phyloP scores from a whole-genome alignment of 108 stramenopile genomes.

The Nannochloropsis salina region DNA sequence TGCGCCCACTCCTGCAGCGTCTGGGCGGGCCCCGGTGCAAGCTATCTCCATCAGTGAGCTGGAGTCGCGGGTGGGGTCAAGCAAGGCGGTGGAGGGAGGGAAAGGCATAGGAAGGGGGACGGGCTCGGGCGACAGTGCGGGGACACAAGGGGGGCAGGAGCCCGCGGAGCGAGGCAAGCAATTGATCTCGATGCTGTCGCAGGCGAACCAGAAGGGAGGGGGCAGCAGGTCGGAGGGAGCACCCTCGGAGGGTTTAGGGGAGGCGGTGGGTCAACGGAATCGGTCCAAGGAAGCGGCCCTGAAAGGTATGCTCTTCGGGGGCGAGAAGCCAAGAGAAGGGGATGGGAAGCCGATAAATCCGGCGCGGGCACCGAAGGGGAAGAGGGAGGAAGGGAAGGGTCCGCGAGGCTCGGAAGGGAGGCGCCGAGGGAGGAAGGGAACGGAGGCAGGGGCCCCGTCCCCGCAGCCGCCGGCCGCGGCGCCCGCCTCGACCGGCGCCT shows the following conservation, averaged over 20 bases:
- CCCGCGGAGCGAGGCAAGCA: background rate
- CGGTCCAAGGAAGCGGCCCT: background rate
- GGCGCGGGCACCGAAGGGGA: background rate
- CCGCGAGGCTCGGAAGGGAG: background rate
- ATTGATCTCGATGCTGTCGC: background rate
- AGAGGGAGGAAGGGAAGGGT: background rate
- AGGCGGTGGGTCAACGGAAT: background rate
- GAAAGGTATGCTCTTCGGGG: background rate
- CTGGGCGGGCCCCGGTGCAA: background rate
- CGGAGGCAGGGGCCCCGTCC: too few species aligned
- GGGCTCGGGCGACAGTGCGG: background rate
- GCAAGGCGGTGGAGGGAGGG: background rate
- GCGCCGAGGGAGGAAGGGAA: background rate
- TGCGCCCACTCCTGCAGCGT: background rate
- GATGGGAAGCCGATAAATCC: background rate
- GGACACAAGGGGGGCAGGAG: background rate
- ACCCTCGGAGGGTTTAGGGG: background rate
- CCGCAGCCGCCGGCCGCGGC: background rate
- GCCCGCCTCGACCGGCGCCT: background rate
- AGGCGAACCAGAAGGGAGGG: background rate
- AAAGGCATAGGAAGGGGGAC: background rate
- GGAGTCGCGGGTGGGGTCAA: background rate
- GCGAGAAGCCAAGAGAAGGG: background rate
- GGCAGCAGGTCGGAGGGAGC: background rate
- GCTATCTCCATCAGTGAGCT: conserved; percentile 18